Evolutionary conservation across 2,329 filamentous ascomycete genomes (phyloP).

Genomic region (Ampelomyces quisqualis): DNA sequence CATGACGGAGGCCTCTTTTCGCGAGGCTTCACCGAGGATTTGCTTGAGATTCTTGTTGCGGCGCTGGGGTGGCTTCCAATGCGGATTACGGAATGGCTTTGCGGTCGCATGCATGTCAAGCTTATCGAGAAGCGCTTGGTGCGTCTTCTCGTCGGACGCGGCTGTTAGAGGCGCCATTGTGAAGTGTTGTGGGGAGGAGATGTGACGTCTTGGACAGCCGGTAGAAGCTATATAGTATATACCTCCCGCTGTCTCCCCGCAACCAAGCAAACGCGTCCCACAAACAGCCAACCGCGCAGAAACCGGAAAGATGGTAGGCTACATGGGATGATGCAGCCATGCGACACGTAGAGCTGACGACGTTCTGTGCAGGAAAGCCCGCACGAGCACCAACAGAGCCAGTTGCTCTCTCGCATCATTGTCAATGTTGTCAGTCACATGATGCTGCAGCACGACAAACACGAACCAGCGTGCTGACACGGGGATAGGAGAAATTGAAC

Average conservation of each 20-base stretch:
- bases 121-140: conserved; percentile 82
- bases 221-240: too few species aligned
- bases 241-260: too few species aligned
- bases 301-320: conserved; percentile 30
- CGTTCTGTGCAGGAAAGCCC: conserved; percentile 71
- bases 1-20: conserved; percentile 84
- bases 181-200: conserved; percentile 3
- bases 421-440: conserved; percentile 82
- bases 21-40: conserved; percentile 83
- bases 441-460: not conserved
- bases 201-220: too few species aligned
- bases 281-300: conserved; percentile 4
- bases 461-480: conserved; percentile 8
- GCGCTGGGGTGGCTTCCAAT: conserved; percentile 90
- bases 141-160: conserved; percentile 72
- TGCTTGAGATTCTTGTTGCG: conserved; percentile 99
- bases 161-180: conserved; percentile 63
- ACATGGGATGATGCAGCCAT: not conserved
- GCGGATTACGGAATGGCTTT: conserved; percentile 85
- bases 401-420: conserved; percentile 91
- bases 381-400: conserved; percentile 94
- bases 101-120: conserved; percentile 86
- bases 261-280: conserved; percentile 23
- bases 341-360: conserved; percentile 14
- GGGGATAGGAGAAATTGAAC: conserved; percentile 87